Base-by-base conservation (phyloP, 2,329 filamentous ascomycete genomes). In the Pseudopyricularia cyperi region DNA sequence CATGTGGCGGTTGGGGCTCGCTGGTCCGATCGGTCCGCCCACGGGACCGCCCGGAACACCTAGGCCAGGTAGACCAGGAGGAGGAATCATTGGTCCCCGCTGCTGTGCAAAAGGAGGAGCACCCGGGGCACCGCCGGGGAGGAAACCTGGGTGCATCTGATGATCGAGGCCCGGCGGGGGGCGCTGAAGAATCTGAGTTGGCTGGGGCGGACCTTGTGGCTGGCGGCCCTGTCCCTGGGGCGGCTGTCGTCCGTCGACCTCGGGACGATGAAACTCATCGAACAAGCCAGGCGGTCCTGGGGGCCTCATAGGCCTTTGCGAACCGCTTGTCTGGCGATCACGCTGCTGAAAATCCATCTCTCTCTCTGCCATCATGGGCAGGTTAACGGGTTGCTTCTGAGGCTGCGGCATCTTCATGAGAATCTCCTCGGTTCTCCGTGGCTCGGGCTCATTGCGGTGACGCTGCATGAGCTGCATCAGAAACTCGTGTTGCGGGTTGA, bases 401-500 rank as follows among this genome's bases (percentile, higher is more conserved):
- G 74, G 73, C 57, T 77, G 75, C 44, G 73, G 71, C 67, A 72
- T 68, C 50, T 76, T 71, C 50, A 51, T 51, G 15, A 51, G 50
- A 14, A 51, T n/a, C 52, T 77, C 76, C 51, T 81, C 79, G 33
- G 70, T 69, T 55, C 72, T 68, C 37, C 74, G 73, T 6, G 68
- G 64, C 28, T 80, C 76, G 0, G 74, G 70, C 3, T 66, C 69
- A 35, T 68, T 68, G 54, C 75, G 73, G 22, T 66, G 63, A 55
- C 67, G 66, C 58, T 84, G 80, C 87, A 95, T 93, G 30, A 95
- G 74, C 55, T 83, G 86, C 67, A 95, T 87, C 48, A 95, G 71
- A 63, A 93, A 90, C 57, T 94, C 86, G n/a, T 85, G 80, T 59
- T 91, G 87, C 59, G 26, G 17, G 30, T 51, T 51, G 34, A 37